Evolutionary conservation across 768 basidiomycete species (phyloP), one percentile per base, ranked within the genome.

Genomic region (Tricholoma sp.): DNA sequence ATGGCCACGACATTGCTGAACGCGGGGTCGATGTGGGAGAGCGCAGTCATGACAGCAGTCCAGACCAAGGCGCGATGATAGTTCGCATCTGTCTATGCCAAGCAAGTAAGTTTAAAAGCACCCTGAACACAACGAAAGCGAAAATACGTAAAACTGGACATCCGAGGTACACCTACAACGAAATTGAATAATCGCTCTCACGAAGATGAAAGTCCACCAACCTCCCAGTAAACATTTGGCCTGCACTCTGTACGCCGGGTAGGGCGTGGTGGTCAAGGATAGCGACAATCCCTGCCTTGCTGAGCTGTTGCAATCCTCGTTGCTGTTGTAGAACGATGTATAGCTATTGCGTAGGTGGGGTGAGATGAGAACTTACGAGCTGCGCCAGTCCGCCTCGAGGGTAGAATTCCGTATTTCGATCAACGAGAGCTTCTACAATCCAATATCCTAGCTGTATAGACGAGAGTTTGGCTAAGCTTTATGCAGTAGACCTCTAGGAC

Each of bases 41-140:
- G 72, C 9, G 79, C 69, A 0, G 90, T 86, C 85, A 91, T 91
- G 17, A 91, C 86, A 11, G 83, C 84, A 0, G 88, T 83, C 90
- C 90, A 92, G n/a, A 85, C 71, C 47, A 92, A 72, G 7, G 90
- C 90, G 6, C 90, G 85, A 57, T 83, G 80, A 59, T 89, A 92
- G 66, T 92, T 92, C 52, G 80, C 73, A 4, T 74, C 72, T 1
- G 85, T 91, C 89, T 88, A 37, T 39, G 39, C 28, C 32, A 50
- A 24, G 37, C 60, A 36, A 59, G 24, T n/a, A 6, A 32, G 1
- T 6, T 2, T 51, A 13, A 32, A 17, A 4, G 5, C 42, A 48
- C 29, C 39, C 36, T 20, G 28, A 18, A 32, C 36, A 41, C 12
- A 34, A n/a, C 15, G n/a, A 3, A 34, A 50, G 31, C 24, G 18